phyloP scores from a whole-genome alignment of 805 yeast genomes.

The Myxozyma melibiosi region DNA sequence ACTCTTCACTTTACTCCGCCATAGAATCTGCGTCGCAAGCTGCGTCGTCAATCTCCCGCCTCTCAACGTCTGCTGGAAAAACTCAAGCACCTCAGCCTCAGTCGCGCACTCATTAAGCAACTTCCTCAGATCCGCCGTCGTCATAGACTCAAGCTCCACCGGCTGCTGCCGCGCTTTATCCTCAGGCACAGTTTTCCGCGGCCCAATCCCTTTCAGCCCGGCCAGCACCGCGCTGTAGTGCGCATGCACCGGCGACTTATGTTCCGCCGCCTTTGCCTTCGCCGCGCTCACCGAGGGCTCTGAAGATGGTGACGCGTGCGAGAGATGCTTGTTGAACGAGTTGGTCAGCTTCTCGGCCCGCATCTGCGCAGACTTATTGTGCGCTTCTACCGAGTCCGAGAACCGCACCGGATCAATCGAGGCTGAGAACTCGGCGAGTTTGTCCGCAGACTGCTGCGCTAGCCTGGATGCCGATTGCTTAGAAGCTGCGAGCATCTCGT shows the following conservation, averaged over 20 bases:
- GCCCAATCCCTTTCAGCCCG: conserved; percentile 1
- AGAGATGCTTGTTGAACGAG: conserved; percentile 9
- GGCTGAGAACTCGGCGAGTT: not conserved
- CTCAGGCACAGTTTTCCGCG: not conserved
- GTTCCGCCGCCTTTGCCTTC: not conserved
- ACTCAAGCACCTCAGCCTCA: conserved; percentile 11
- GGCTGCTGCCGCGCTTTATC: conserved; percentile 1
- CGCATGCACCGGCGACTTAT: conserved; percentile 17
- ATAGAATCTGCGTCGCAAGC: conserved; percentile 14
- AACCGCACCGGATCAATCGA: conserved; percentile 8
- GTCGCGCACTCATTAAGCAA: conserved; percentile 5
- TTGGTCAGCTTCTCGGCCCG: not conserved
- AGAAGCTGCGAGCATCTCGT: no score
- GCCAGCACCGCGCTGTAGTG: conserved; percentile 7
- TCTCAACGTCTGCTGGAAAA: conserved; percentile 15
- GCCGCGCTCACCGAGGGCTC: not conserved
- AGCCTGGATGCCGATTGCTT: no score
- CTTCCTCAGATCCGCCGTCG: no score
- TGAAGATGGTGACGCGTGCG: conserved; percentile 15
- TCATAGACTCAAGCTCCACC: no score
- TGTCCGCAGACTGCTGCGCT: no score
- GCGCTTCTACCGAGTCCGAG: not conserved
- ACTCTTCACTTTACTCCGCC: conserved; percentile 8
- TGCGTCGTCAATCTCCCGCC: conserved; percentile 13
- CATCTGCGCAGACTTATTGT: not conserved